A percentile compares a stretch with the other conserved stretches of the same genome.
Evolutionary conservation across 2,329 filamentous ascomycete genomes (phyloP).

Genomic region (Nemania sp.): DNA sequence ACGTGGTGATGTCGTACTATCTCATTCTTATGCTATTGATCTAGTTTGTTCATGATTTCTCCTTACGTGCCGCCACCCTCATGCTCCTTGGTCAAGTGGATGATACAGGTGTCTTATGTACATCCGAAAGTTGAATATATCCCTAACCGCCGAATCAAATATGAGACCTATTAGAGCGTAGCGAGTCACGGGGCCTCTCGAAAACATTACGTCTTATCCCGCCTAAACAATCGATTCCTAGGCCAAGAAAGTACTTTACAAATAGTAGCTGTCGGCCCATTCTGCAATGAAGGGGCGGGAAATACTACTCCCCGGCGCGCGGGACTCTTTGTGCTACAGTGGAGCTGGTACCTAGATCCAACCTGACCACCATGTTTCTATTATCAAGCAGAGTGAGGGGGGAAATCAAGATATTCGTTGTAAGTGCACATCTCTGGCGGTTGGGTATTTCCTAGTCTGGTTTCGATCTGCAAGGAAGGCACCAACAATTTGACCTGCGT

Average conservation of each 20-base stretch:
- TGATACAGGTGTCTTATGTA: not conserved
- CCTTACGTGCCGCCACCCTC: not conserved
- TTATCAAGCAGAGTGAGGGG: not conserved
- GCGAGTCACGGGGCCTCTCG: slow-evolving; percentile 9
- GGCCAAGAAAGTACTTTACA: slow-evolving; percentile 15
- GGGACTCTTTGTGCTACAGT: not conserved
- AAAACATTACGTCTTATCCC: not conserved
- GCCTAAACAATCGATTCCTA: not conserved
- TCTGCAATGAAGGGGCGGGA: not conserved
- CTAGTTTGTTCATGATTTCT: not conserved
- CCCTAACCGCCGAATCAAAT: not conserved
- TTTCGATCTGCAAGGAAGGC: not conserved
- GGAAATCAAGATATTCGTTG: not conserved
- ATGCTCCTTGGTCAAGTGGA: not conserved
- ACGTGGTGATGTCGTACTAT: slow-evolving; percentile 10
- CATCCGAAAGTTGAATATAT: not conserved
- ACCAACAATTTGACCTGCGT: not conserved
- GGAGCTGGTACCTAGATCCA: slow-evolving; percentile 14
- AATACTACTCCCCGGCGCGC: slow-evolving; percentile 12
- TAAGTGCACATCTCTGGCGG: not conserved
- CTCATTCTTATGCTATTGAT: not conserved
- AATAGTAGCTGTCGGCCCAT: slow-evolving; percentile 8
- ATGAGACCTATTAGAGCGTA: not conserved
- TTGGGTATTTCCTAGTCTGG: not conserved
- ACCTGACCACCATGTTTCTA: not conserved